These are phyloP conservation scores for Aristolochia fimbriata DNA, from an alignment of 164 flowering plant species.

Conservation along the genomic window DNA sequence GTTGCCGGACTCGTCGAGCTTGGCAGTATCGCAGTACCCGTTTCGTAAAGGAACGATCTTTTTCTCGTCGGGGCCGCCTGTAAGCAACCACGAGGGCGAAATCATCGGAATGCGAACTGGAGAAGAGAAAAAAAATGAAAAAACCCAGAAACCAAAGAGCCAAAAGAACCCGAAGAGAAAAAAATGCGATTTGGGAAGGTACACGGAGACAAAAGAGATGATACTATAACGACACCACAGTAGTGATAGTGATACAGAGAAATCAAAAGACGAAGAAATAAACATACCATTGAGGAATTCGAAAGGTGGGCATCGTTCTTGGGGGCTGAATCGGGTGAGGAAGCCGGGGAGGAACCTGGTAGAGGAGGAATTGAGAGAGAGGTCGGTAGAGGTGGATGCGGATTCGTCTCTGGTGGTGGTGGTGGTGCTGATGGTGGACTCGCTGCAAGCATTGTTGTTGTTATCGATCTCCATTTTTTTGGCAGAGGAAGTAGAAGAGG, in stretches of 20 bases:
- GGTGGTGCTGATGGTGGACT: slow-evolving; percentile 31
- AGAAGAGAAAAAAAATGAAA: background rate
- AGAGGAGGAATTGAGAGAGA: slow-evolving; percentile 35
- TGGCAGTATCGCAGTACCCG: slow-evolving; percentile 4
- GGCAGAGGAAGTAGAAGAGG: slow-evolving; percentile 6
- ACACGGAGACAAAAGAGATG: background rate
- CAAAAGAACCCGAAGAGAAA: background rate
- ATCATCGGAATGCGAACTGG: too few species aligned
- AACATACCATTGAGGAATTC: slow-evolving; percentile 12
- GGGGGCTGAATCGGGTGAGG: slow-evolving; percentile 13
- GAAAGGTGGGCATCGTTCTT: slow-evolving; percentile 1
- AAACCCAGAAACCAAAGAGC: too few species aligned
- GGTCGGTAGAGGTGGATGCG: slow-evolving; percentile 45
- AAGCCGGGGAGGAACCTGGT: slow-evolving; percentile 9
- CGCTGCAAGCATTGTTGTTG: slow-evolving; percentile 28
- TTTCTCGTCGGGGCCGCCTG: slow-evolving; percentile 12
- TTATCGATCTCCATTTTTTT: slow-evolving; percentile 6
- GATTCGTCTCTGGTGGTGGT: slow-evolving; percentile 37
- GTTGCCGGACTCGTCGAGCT: slow-evolving; percentile 7
- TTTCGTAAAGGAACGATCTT: slow-evolving; percentile 6
- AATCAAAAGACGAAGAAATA: background rate
- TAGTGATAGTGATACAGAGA: background rate
- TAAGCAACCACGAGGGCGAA: slow-evolving; percentile 1
- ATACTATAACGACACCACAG: too few species aligned
- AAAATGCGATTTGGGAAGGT: background rate